Evolutionary conservation across 306 rosid genomes (phyloP).

Genomic region (Ceratonia siliqua): DNA sequence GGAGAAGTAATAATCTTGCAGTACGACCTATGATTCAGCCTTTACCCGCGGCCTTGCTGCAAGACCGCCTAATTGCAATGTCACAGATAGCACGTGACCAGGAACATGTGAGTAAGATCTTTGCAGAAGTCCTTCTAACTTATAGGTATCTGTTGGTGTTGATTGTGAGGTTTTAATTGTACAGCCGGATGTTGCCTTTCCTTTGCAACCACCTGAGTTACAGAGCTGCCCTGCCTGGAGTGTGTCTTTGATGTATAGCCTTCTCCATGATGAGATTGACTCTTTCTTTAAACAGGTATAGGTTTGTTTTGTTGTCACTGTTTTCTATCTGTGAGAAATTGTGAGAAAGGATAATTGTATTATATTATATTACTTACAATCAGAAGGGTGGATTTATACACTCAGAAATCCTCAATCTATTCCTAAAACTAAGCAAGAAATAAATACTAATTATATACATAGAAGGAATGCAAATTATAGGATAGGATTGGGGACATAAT

Average conservation of each 20-base stretch:
- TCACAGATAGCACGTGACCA: constrained; percentile 91
- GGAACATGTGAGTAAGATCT: constrained; percentile 72
- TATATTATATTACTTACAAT: too few relatives aligned
- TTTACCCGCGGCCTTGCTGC: constrained; percentile 79
- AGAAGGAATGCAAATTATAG: too few relatives aligned
- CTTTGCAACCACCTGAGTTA: constrained; percentile 70
- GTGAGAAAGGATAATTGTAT: too few relatives aligned
- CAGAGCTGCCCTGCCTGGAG: constrained; percentile 63
- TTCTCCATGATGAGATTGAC: constrained; percentile 82
- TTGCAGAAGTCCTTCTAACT: constrained; percentile 11
- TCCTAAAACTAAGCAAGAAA: too few relatives aligned
- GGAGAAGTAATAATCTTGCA: constrained; percentile 78
- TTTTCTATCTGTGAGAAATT: too few relatives aligned
- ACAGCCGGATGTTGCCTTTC: constrained; percentile 92
- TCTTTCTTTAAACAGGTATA: constrained; percentile 77
- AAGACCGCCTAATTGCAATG: constrained; percentile 83
- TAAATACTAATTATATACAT: too few relatives aligned
- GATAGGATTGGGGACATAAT: too few relatives aligned
- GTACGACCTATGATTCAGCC: constrained; percentile 81
- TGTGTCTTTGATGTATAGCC: constrained; percentile 68
- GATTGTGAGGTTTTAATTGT: constrained; percentile 36
- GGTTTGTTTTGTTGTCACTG: constrained; percentile 10
- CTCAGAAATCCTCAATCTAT: too few relatives aligned
- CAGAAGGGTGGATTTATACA: too few relatives aligned
- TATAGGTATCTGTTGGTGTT: constrained; percentile 24